Evolutionary conservation across 306 rosid species (phyloP).

Genomic region (Pterocarpus macrocarpus): DNA sequence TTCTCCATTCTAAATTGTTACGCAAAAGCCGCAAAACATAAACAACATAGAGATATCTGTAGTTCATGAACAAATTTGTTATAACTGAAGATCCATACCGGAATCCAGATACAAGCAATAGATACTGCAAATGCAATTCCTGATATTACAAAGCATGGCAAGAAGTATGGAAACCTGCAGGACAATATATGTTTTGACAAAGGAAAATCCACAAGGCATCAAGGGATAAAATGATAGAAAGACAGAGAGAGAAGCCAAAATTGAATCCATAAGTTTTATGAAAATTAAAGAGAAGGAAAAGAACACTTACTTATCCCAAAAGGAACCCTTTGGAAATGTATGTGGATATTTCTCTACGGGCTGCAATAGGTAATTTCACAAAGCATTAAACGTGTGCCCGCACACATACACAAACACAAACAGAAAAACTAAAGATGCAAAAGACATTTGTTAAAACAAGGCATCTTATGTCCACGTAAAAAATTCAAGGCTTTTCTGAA

Average conservation of each 20-base stretch:
- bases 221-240: neutral
- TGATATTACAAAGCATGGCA: slow-evolving; percentile 57
- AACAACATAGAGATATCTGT: neutral
- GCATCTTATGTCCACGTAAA: neutral
- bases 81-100: slow-evolving; percentile 45
- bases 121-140: slow-evolving; percentile 32
- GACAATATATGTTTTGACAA: slow-evolving; percentile 21
- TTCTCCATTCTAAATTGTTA: too few relatives aligned
- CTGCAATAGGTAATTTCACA: slow-evolving; percentile 52
- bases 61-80: neutral
- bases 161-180: slow-evolving; percentile 59
- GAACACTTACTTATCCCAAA: slow-evolving; percentile 77
- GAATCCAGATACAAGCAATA: slow-evolving; percentile 58
- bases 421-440: neutral
- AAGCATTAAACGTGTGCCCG: slow-evolving; percentile 13
- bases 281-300: slow-evolving; percentile 20
- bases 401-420: neutral
- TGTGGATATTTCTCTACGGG: slow-evolving; percentile 84
- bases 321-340: slow-evolving; percentile 65
- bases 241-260: slow-evolving; percentile 7
- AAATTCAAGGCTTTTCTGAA: neutral
- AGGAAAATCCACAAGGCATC: neutral
- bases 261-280: neutral
- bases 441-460: neutral
- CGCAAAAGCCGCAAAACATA: neutral